Evolutionary conservation across 257 asterid genomes (phyloP).

Genomic region (Asclepias syriaca): DNA sequence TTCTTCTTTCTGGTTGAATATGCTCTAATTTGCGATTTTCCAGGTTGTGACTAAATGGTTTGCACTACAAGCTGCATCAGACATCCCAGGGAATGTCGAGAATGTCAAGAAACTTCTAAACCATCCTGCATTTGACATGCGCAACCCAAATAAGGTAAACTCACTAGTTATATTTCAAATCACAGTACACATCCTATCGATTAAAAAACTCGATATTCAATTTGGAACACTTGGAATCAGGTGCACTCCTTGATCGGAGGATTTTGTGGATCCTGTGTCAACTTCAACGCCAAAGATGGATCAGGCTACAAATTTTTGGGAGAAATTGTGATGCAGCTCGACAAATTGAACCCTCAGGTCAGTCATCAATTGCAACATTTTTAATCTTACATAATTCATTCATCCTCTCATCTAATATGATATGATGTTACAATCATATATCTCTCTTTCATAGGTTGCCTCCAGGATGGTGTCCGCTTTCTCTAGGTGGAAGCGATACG

Average conservation of each 20-base stretch:
- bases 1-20: not conserved
- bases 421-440: not conserved
- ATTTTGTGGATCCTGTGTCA: conserved; percentile 63
- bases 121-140: conserved; percentile 75
- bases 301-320: conserved; percentile 80
- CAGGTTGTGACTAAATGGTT: conserved; percentile 82
- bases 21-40: not conserved
- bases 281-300: conserved; percentile 69
- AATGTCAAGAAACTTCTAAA: conserved; percentile 60
- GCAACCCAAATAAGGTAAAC: conserved; percentile 78
- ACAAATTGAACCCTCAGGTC: conserved; percentile 85
- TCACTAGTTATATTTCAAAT: not conserved
- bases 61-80: conserved; percentile 66
- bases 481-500: conserved; percentile 94
- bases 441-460: conserved; percentile 50
- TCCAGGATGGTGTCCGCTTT: conserved; percentile 87
- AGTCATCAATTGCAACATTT: not conserved
- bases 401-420: not conserved
- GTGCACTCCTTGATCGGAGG: conserved; percentile 73
- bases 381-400: too few species aligned
- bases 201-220: not conserved
- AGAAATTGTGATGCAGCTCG: conserved; percentile 66
- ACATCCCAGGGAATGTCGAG: conserved; percentile 68
- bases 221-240: conserved; percentile 25
- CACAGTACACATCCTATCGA: too few species aligned